Conservation (phyloP, 2,329 filamentous ascomycete species). For the Stachybotrys chlorohalonatus region DNA sequence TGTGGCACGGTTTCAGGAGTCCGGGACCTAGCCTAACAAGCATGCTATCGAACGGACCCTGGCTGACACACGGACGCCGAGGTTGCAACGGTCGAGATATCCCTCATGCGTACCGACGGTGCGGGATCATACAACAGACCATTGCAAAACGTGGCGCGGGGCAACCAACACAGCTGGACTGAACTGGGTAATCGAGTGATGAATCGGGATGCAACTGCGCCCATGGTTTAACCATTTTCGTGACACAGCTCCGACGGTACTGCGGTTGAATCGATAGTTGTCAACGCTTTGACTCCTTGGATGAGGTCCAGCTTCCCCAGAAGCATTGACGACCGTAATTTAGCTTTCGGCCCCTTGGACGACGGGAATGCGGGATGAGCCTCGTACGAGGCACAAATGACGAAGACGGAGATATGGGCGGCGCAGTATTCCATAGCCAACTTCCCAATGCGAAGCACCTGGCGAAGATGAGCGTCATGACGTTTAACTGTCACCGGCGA, state of each 20-base stretch:
- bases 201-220: not conserved
- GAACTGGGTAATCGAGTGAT: no score
- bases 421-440: no score
- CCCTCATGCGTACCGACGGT: not conserved
- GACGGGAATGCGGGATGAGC: not conserved
- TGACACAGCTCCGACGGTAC: not conserved
- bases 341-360: no score
- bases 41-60: not conserved
- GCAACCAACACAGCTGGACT: not conserved
- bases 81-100: not conserved
- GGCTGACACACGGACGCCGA: not conserved
- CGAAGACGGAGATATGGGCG: no score
- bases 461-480: no score
- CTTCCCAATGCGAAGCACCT: no score
- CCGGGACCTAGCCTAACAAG: not conserved
- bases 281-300: not conserved
- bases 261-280: not conserved
- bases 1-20: not conserved
- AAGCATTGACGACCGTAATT: no score
- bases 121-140: not conserved
- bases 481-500: no score
- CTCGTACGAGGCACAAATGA: not conserved
- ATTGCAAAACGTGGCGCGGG: not conserved
- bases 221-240: not conserved
- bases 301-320: no score